Conservation (phyloP, 345 rosid species). For the Heritiera fomes region DNA sequence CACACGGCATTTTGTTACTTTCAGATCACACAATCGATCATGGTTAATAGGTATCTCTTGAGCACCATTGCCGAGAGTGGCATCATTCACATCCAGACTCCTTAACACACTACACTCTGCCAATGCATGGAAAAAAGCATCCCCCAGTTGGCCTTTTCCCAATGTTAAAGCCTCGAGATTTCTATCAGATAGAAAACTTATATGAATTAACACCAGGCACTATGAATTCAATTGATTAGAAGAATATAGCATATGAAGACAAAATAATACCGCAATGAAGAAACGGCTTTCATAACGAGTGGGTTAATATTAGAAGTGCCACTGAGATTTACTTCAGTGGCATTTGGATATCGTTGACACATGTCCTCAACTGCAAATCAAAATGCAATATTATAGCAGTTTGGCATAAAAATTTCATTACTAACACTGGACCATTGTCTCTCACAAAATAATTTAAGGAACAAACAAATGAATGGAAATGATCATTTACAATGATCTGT, state of each 20-base stretch:
- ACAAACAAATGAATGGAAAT: not conserved
- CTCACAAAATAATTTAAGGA: not conserved
- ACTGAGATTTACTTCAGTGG: slow-evolving; percentile 75
- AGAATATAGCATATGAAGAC: not conserved
- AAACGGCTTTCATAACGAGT: slow-evolving; percentile 73
- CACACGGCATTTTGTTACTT: slow-evolving; percentile 82
- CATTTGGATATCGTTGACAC: slow-evolving; percentile 85
- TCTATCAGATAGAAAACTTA: slow-evolving; percentile 41
- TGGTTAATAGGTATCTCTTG: slow-evolving; percentile 88
- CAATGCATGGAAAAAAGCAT: slow-evolving; percentile 74
- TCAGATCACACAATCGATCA: slow-evolving; percentile 68
- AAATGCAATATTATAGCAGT: not conserved
- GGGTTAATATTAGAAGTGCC: slow-evolving; percentile 61
- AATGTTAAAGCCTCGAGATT: slow-evolving; percentile 74
- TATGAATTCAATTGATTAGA: slow-evolving; percentile 6
- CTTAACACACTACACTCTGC: slow-evolving; percentile 71
- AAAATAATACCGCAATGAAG: slow-evolving; percentile 57
- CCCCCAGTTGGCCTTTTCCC: slow-evolving; percentile 74
- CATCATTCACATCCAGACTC: slow-evolving; percentile 73
- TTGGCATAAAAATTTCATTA: not conserved
- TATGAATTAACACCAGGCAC: slow-evolving; percentile 19
- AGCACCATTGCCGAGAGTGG: slow-evolving; percentile 70
- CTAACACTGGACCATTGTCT: not conserved
- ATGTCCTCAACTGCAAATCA: slow-evolving; percentile 73
- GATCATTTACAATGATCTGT: too few species aligned